Percentiles rank a stretch among this genome's conserved stretches.
These are phyloP conservation scores for Dillenia suffruticosa DNA, from an alignment of 164 flowering plant genomes.

Conservation along the genomic window DNA sequence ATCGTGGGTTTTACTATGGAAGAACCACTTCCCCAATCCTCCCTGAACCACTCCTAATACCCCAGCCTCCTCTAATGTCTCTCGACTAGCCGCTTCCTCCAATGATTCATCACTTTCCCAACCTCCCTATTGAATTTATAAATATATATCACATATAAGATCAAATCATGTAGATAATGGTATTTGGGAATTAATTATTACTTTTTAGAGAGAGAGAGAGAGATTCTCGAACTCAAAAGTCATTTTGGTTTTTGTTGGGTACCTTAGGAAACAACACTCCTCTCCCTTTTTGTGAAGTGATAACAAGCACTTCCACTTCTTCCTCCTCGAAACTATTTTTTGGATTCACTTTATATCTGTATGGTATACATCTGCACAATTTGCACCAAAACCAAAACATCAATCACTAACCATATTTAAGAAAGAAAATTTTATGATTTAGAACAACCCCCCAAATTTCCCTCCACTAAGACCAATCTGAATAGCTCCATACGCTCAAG, in stretches of 20 bases:
- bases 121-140: constrained; percentile 53
- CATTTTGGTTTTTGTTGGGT: background rate
- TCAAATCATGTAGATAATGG: no score
- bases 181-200: no score
- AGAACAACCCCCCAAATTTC: no score
- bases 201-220: no score
- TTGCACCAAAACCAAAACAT: background rate
- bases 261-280: constrained; percentile 81
- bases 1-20: constrained; percentile 34
- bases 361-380: constrained; percentile 61
- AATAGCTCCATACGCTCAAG: no score
- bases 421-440: no score
- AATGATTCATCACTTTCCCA: constrained; percentile 78
- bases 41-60: constrained; percentile 57
- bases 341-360: constrained; percentile 27
- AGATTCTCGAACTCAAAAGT: no score
- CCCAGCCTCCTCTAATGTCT: constrained; percentile 83
- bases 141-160: no score
- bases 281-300: constrained; percentile 61
- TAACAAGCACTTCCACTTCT: constrained; percentile 52
- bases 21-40: constrained; percentile 41
- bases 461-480: no score
- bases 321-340: background rate
- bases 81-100: constrained; percentile 60
- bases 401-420: no score